Conservation (phyloP, 1,139 yeast species). For the Debaryomyces nepalensis region DNA sequence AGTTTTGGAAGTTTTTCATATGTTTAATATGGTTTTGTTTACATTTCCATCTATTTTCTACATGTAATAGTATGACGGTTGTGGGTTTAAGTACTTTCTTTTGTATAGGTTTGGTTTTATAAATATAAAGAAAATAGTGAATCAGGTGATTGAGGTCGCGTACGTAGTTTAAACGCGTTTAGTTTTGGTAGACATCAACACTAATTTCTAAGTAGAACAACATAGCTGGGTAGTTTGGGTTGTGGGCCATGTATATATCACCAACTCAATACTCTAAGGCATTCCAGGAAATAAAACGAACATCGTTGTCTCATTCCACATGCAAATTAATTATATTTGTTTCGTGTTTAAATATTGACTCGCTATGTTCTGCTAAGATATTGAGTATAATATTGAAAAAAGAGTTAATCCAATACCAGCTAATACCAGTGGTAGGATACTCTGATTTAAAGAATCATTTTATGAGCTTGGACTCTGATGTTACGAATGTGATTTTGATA, state of each 20-base stretch:
- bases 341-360: conserved; percentile 89
- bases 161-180: conserved; percentile 9
- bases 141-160: conserved; percentile 8
- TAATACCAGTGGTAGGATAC: conserved; percentile 95
- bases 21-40: conserved; percentile 22
- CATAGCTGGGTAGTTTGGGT: conserved; percentile 4
- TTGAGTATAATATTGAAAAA: conserved; percentile 71
- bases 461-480: conserved; percentile 67
- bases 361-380: conserved; percentile 86
- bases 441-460: conserved; percentile 73
- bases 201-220: neutral
- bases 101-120: conserved; percentile 2
- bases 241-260: conserved; percentile 58
- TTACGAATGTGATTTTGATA: conserved; percentile 75
- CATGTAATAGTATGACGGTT: conserved; percentile 2
- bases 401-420: conserved; percentile 83
- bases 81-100: conserved; percentile 8
- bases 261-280: conserved; percentile 64
- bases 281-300: conserved; percentile 61
- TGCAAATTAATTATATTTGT: conserved; percentile 89
- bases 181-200: conserved; percentile 1
- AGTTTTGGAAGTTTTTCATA: conserved; percentile 44
- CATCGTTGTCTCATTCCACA: conserved; percentile 82
- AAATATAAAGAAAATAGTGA: neutral
- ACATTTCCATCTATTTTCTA: neutral